Conservation (phyloP, 1,139 yeast genomes). For the Blastobotrys aristatus region DNA sequence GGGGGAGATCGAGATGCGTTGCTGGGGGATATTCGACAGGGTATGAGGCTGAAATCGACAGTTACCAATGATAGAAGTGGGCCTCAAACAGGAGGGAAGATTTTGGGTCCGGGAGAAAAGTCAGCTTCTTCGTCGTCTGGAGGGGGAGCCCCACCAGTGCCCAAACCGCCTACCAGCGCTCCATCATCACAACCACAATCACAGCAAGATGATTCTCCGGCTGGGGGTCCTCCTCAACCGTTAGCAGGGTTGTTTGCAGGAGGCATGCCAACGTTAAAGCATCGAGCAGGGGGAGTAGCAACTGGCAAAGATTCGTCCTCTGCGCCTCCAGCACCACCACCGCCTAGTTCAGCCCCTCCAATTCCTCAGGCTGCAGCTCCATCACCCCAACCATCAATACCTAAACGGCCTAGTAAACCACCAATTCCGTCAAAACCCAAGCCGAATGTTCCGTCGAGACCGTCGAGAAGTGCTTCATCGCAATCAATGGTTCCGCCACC, state of each 20-base stretch:
- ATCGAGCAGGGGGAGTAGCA: slow-evolving; percentile 45
- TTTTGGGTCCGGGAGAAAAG: slow-evolving; percentile 8
- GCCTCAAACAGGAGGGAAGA: slow-evolving; percentile 44
- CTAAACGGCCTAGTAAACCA: slow-evolving; percentile 11
- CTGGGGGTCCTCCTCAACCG: slow-evolving; percentile 41
- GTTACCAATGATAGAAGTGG: slow-evolving; percentile 65
- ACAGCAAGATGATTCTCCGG: neutral
- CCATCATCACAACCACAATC: slow-evolving; percentile 8
- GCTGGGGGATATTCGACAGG: slow-evolving; percentile 81
- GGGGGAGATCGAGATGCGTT: slow-evolving; percentile 57
- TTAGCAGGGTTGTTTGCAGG: slow-evolving; percentile 81
- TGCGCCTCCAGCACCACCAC: slow-evolving; percentile 18
- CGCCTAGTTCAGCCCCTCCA: slow-evolving; percentile 13
- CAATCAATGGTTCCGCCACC: neutral
- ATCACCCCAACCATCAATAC: slow-evolving; percentile 24
- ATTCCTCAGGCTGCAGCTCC: neutral
- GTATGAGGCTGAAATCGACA: slow-evolving; percentile 68
- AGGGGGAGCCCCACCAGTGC: slow-evolving; percentile 38
- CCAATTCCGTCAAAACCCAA: slow-evolving; percentile 10
- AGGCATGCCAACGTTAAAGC: slow-evolving; percentile 76
- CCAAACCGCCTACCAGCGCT: slow-evolving; percentile 25
- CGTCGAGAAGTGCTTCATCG: slow-evolving; percentile 1
- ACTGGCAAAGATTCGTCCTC: slow-evolving; percentile 34
- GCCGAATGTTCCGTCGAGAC: slow-evolving; percentile 9
- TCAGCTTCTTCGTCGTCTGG: slow-evolving; percentile 27